Conservation (phyloP, 148 eudicot genomes). For the Dysphania ambrosioides region DNA sequence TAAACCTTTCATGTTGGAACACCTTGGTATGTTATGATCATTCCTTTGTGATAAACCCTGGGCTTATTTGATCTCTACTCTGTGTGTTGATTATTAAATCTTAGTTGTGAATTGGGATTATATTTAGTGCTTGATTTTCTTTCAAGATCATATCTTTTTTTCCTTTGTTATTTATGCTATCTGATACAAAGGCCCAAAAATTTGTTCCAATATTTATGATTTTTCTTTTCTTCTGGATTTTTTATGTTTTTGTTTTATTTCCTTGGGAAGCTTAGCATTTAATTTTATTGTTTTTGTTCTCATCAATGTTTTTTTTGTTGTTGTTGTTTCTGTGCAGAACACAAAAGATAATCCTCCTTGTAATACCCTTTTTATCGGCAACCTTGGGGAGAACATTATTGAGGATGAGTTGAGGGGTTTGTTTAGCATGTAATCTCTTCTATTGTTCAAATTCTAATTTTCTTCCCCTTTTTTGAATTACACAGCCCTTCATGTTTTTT, state of each 20-base stretch:
- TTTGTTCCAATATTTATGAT: not conserved
- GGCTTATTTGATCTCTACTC: not conserved
- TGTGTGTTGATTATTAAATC: not conserved
- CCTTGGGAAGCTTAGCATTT: not conserved
- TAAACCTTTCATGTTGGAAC: not conserved
- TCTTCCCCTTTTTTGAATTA: not conserved
- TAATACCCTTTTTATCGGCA: constrained; percentile 92
- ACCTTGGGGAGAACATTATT: constrained; percentile 82
- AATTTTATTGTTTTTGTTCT: not conserved
- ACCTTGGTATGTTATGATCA: not conserved
- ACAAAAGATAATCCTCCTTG: constrained; percentile 97
- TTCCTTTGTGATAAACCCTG: not conserved
- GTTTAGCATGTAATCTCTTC: constrained; percentile 53
- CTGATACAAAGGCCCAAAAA: not conserved
- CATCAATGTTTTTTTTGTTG: not conserved
- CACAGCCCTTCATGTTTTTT: too few relatives aligned
- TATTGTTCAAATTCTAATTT: constrained; percentile 13
- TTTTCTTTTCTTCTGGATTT: too few relatives aligned
- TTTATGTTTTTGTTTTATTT: too few relatives aligned
- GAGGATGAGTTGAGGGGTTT: constrained; percentile 94
- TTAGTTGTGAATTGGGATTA: not conserved
- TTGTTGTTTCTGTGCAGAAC: constrained; percentile 60
- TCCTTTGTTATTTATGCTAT: not conserved
- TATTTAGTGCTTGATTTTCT: not conserved
- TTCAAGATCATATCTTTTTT: too few relatives aligned